Percentiles rank a stretch among this genome's conserved stretches.
phyloP scores from a whole-genome alignment of 2,329 filamentous ascomycete species.

The Aureobasidium uvarum region DNA sequence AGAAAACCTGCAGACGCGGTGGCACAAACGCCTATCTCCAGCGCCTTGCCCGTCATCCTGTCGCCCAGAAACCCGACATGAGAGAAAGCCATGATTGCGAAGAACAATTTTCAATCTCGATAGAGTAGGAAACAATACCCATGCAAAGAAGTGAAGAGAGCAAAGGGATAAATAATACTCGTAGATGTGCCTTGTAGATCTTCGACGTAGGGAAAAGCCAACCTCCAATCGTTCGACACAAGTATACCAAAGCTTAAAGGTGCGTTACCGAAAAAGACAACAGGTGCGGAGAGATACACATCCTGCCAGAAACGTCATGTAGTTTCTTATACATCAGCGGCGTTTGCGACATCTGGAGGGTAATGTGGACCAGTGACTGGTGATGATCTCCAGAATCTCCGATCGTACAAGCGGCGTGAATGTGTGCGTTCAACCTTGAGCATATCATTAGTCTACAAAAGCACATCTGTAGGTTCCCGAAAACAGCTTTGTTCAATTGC shows the following conservation, averaged over 20 bases:
- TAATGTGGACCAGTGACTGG: background rate
- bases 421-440: background rate
- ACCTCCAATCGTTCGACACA: too few relatives aligned
- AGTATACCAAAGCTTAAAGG: too few relatives aligned
- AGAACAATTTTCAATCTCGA: too few relatives aligned
- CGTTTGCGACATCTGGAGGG: background rate
- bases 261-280: background rate
- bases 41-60: conserved; percentile 4
- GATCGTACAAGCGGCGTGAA: background rate
- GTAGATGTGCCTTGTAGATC: background rate
- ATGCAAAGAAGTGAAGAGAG: background rate
- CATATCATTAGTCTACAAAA: background rate
- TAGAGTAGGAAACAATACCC: background rate
- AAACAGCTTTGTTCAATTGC: too few relatives aligned
- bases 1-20: conserved; percentile 10
- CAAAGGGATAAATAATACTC: background rate
- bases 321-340: background rate
- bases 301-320: background rate
- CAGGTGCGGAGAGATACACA: background rate
- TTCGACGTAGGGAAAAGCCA: background rate
- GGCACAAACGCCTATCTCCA: conserved; percentile 14
- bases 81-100: background rate
- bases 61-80: background rate
- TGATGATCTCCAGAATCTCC: background rate
- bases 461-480: background rate